These are phyloP conservation scores for Tremella yokohamensis DNA, from an alignment of 768 basidiomycete species.

Conservation along the genomic window DNA sequence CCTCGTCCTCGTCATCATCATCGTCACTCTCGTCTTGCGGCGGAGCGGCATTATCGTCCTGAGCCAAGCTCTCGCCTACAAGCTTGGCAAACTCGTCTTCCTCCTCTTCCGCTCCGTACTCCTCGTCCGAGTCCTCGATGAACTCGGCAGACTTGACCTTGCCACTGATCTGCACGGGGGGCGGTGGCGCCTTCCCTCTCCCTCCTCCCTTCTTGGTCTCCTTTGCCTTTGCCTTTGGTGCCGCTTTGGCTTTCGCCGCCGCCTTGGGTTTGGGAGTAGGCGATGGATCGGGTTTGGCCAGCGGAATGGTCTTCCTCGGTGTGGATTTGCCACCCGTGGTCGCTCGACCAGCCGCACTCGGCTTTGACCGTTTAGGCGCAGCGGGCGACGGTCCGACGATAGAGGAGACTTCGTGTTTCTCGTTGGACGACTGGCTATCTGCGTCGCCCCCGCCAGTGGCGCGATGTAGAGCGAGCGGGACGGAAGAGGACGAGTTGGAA, in stretches of 20 bases:
- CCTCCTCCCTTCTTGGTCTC: background rate
- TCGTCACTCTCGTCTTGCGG: constrained; percentile 23
- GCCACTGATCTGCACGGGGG: constrained; percentile 8
- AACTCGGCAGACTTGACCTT: constrained; percentile 39
- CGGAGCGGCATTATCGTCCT: constrained; percentile 10
- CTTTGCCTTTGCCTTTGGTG: constrained; percentile 2
- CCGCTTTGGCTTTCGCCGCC: constrained; percentile 5
- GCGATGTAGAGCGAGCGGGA: background rate
- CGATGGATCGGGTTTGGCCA: background rate
- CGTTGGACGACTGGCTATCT: background rate
- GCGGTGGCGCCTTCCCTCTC: background rate
- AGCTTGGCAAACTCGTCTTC: constrained; percentile 43
- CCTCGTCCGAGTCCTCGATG: constrained; percentile 45
- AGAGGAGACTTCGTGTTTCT: background rate
- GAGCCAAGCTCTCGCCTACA: constrained; percentile 36
- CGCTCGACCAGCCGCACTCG: background rate
- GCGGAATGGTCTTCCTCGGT: constrained; percentile 14
- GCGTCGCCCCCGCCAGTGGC: no score
- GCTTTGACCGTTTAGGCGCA: background rate
- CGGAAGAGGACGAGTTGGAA: constrained; percentile 15
- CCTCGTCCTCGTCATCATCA: constrained; percentile 23
- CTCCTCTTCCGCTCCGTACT: constrained; percentile 24
- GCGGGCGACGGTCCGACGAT: background rate
- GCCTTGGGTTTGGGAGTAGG: constrained; percentile 10
- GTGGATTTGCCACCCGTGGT: constrained; percentile 5